Conservation (phyloP, 78 protist species). For the slime mould (Dictyostelium discoideum) region DNA sequence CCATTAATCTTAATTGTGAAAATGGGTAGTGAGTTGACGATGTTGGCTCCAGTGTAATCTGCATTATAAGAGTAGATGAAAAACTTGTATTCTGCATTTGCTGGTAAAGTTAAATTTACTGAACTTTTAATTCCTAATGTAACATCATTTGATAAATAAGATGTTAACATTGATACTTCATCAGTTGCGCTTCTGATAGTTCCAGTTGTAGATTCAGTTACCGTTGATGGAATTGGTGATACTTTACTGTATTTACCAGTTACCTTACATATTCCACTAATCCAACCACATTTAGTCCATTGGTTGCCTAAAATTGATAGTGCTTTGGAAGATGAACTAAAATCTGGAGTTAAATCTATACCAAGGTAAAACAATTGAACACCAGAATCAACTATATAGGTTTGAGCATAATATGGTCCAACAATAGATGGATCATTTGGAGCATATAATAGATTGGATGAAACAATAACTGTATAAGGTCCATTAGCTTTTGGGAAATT, state of each 20-base stretch:
- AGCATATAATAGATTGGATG: background rate
- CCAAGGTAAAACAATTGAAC: background rate
- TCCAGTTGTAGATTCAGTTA: background rate
- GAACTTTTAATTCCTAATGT: background rate
- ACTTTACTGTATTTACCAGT: background rate
- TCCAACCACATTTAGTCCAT: conserved; percentile 26
- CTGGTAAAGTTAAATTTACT: background rate
- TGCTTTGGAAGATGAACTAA: too few relatives aligned
- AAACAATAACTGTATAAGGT: background rate
- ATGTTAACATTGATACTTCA: background rate
- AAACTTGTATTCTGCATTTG: background rate
- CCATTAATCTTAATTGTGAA: background rate
- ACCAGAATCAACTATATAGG: background rate
- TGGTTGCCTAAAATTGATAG: background rate
- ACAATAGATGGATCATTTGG: background rate
- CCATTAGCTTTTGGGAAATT: background rate
- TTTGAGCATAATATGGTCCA: background rate
- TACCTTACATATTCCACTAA: background rate
- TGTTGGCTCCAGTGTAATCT: background rate
- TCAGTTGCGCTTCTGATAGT: background rate
- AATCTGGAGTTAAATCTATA: conserved; percentile 6
- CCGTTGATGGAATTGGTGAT: background rate
- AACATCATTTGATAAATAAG: background rate
- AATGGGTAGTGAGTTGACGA: background rate
- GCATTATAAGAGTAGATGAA: background rate